Percentiles rank a stretch among this genome's conserved stretches.
These are phyloP conservation scores for Phytophthora sp. DNA, from an alignment of 352 stramenopile genomes.

Conservation along the genomic window DNA sequence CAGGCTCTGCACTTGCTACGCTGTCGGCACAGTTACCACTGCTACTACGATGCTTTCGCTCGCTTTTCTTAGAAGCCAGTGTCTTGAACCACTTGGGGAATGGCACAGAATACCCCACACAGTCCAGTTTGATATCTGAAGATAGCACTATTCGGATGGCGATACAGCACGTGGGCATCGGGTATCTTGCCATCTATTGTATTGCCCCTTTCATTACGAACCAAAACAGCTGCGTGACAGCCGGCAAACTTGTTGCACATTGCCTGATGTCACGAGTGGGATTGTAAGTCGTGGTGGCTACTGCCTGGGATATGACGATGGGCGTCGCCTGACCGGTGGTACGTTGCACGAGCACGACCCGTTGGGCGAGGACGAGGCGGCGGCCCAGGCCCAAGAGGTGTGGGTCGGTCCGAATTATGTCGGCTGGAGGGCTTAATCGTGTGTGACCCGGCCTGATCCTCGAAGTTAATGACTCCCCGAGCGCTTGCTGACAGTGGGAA, in stretches of 20 bases:
- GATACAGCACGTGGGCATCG: background rate
- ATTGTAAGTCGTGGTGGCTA: too few relatives aligned
- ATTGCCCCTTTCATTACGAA: background rate
- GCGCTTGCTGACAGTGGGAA: too few relatives aligned
- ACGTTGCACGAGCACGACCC: too few relatives aligned
- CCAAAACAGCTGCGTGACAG: background rate
- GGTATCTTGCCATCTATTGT: background rate
- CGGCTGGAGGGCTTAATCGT: too few relatives aligned
- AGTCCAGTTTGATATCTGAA: background rate
- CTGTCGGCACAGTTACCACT: background rate
- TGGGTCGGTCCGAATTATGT: too few relatives aligned
- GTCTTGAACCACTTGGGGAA: conserved; percentile 1
- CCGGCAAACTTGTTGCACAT: background rate
- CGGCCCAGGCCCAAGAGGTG: too few relatives aligned
- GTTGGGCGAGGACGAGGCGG: too few relatives aligned
- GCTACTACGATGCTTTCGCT: background rate
- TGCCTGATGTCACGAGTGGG: too few relatives aligned
- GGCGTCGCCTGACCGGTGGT: too few relatives aligned
- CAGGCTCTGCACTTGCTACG: background rate
- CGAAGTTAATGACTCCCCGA: too few relatives aligned
- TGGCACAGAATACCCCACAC: background rate
- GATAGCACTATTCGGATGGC: background rate
- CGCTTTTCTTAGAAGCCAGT: background rate
- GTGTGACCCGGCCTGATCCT: too few relatives aligned
- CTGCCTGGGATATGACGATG: too few relatives aligned